Evolutionary conservation across 2,329 filamentous ascomycete genomes (phyloP).

Genomic region (Clarireedia hainanense): DNA sequence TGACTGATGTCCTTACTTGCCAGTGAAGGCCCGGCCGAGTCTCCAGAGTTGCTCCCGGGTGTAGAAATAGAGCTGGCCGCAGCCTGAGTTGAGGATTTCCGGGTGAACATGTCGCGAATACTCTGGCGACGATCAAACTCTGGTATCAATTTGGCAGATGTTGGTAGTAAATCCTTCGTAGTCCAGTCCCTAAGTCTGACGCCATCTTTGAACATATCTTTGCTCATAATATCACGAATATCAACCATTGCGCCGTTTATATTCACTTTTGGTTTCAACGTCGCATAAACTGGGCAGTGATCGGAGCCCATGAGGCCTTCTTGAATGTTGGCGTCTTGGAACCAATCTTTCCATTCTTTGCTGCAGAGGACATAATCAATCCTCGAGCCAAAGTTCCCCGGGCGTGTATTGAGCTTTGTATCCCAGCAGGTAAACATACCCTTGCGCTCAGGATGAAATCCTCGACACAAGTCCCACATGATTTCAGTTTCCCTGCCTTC

Average conservation of each 20-base stretch:
- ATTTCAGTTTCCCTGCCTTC: slow-evolving; percentile 61
- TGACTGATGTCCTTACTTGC: background rate
- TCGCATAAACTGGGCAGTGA: slow-evolving; percentile 87
- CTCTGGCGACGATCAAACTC: slow-evolving; percentile 79
- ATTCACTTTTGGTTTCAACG: slow-evolving; percentile 55
- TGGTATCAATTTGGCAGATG: slow-evolving; percentile 76
- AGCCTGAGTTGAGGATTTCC: slow-evolving; percentile 32
- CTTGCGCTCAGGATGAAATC: slow-evolving; percentile 67
- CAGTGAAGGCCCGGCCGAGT: background rate
- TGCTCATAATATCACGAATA: slow-evolving; percentile 71
- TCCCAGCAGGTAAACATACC: slow-evolving; percentile 99
- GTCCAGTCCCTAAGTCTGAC: slow-evolving; percentile 59
- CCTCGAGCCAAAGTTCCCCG: slow-evolving; percentile 83
- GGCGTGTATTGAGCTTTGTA: slow-evolving; percentile 88
- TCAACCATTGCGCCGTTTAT: slow-evolving; percentile 40
- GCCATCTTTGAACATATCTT: slow-evolving; percentile 64
- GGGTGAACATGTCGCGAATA: slow-evolving; percentile 89
- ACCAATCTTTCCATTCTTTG: slow-evolving; percentile 70
- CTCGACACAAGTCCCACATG: slow-evolving; percentile 76
- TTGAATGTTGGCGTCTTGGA: slow-evolving; percentile 76
- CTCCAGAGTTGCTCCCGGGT: background rate
- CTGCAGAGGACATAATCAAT: slow-evolving; percentile 93
- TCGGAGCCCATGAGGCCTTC: slow-evolving; percentile 92
- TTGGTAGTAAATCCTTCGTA: slow-evolving; percentile 56
- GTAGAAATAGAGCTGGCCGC: background rate